Conservation (phyloP, 345 rosid genomes). For the Alliaria petiolata region DNA sequence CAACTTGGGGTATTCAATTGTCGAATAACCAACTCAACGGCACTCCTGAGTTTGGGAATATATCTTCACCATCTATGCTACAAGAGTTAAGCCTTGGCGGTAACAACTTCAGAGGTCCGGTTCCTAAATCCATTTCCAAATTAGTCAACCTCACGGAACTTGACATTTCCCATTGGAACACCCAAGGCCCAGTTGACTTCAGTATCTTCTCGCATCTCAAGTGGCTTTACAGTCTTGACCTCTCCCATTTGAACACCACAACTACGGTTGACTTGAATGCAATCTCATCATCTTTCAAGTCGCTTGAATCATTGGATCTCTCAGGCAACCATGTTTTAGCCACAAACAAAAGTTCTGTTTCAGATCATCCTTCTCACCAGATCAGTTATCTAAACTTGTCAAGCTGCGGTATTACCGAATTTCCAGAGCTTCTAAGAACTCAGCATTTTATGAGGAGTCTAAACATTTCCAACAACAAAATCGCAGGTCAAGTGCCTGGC, state of each 20-base stretch:
- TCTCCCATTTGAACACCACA: not conserved
- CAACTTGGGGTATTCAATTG: not conserved
- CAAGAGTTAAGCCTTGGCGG: not conserved
- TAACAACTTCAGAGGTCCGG: not conserved
- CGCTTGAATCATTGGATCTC: not conserved
- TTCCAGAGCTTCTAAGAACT: not conserved
- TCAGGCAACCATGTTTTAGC: not conserved
- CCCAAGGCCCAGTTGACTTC: not conserved
- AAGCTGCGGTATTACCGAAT: not conserved
- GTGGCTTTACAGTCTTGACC: not conserved
- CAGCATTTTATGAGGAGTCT: not conserved
- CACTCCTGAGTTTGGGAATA: too few species aligned
- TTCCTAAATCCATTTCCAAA: not conserved
- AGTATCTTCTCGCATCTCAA: not conserved
- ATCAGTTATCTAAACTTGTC: not conserved
- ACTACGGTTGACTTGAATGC: not conserved
- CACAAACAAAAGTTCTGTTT: not conserved
- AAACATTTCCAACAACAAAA: slow-evolving; percentile 4
- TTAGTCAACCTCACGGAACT: not conserved
- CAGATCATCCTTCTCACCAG: not conserved
- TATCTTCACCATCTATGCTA: not conserved
- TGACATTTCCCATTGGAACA: not conserved
- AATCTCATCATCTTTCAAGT: not conserved
- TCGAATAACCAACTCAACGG: not conserved
- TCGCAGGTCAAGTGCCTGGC: slow-evolving; percentile 5